Conservation (phyloP, 768 basidiomycete genomes). For the Amanita pseudoporphyria region DNA sequence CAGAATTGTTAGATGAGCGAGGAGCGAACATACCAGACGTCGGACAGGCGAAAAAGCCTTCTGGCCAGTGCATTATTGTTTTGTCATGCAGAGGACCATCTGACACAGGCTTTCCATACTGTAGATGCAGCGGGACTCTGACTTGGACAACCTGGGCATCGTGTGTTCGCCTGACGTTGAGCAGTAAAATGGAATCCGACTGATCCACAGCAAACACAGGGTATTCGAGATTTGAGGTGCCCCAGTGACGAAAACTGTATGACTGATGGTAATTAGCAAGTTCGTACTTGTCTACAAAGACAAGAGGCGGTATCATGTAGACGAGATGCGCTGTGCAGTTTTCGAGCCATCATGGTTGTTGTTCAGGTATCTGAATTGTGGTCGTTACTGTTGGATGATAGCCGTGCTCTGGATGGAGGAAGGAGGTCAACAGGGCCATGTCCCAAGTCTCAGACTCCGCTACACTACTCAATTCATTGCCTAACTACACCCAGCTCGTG, state of each 20-base stretch:
- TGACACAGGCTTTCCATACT: conserved; percentile 27
- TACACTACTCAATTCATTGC: too few species aligned
- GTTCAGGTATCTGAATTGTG: conserved; percentile 14
- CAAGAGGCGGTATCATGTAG: conserved; percentile 28
- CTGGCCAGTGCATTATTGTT: conserved; percentile 26
- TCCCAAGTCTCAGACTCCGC: too few species aligned
- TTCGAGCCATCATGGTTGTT: conserved; percentile 2
- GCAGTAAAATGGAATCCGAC: conserved; percentile 16
- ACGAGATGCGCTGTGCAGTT: conserved; percentile 30
- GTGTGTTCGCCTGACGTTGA: conserved; percentile 13
- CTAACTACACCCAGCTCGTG: too few species aligned
- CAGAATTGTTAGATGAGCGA: neutral
- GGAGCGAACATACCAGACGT: conserved; percentile 11
- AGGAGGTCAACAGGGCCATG: too few species aligned
- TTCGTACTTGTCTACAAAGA: conserved; percentile 42
- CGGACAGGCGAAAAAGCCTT: conserved; percentile 29
- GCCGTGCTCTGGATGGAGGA: too few species aligned
- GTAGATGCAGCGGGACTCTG: conserved; percentile 36
- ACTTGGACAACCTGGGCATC: conserved; percentile 17
- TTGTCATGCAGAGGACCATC: conserved; percentile 7
- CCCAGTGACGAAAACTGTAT: conserved; percentile 33
- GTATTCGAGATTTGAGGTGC: conserved; percentile 34
- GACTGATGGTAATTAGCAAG: conserved; percentile 25
- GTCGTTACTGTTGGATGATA: too few species aligned
- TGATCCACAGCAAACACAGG: conserved; percentile 29